phyloP scores from a whole-genome alignment of 2,329 filamentous ascomycete species.

The Neopestalotiopsis clavispora region DNA sequence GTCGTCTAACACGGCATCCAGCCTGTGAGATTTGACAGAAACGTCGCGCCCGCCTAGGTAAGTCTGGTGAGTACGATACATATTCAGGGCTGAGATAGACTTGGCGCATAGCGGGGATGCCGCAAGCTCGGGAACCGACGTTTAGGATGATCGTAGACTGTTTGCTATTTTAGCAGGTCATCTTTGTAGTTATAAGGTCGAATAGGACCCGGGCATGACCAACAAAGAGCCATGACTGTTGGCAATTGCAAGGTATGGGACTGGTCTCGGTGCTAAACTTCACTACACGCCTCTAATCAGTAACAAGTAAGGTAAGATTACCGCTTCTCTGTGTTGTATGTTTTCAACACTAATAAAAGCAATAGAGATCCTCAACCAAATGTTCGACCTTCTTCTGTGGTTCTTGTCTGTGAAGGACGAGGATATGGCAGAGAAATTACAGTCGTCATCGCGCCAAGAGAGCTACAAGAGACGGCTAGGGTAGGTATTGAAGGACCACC shows the following conservation, averaged over 20 bases:
- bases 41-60: background rate
- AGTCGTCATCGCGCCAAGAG: background rate
- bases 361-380: background rate
- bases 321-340: background rate
- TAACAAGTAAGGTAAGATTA: background rate
- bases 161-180: background rate
- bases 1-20: background rate
- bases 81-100: background rate
- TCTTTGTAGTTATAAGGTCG: background rate
- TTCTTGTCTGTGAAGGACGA: background rate
- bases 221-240: background rate
- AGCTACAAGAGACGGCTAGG: background rate
- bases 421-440: background rate
- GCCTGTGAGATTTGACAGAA: background rate
- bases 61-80: background rate
- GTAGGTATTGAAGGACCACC: background rate
- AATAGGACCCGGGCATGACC: background rate
- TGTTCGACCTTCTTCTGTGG: background rate
- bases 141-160: background rate
- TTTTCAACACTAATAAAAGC: background rate
- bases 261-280: background rate
- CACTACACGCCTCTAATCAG: background rate
- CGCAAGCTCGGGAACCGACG: background rate
- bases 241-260: background rate
- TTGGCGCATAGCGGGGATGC: background rate